phyloP scores from a whole-genome alignment of 306 rosid genomes.

The Vicia sativa region DNA sequence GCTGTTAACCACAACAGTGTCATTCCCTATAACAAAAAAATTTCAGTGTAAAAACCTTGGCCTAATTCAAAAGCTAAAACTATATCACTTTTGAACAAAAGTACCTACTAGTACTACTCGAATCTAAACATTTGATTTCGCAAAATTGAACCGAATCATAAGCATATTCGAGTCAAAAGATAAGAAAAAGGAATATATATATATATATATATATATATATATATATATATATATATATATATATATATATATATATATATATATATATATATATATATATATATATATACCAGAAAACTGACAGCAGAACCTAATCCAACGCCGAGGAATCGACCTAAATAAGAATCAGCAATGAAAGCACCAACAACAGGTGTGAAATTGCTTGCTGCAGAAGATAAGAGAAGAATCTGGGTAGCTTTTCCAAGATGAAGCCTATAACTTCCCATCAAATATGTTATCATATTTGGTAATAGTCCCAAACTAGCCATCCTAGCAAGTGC shows the following conservation, averaged over 20 bases:
- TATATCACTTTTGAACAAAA: background rate
- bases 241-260: slow-evolving; percentile 35
- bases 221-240: slow-evolving; percentile 27
- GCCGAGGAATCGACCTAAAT: slow-evolving; percentile 65
- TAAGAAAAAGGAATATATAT: background rate
- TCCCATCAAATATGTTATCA: slow-evolving; percentile 58
- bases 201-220: slow-evolving; percentile 26
- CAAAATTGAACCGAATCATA: background rate
- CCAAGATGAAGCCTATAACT: slow-evolving; percentile 54
- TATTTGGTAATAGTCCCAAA: slow-evolving; percentile 60
- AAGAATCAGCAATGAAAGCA: slow-evolving; percentile 72
- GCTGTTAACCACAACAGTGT: slow-evolving; percentile 65
- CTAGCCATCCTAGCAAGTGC: slow-evolving; percentile 65
- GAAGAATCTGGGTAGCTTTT: slow-evolving; percentile 50
- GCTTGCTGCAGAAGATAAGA: slow-evolving; percentile 51
- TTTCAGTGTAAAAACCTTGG: no score
- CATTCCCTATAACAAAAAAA: slow-evolving; percentile 56
- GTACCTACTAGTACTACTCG: background rate
- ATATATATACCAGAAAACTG: slow-evolving; percentile 47
- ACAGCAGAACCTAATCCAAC: slow-evolving; percentile 56
- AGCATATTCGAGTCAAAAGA: background rate
- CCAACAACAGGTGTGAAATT: slow-evolving; percentile 66
- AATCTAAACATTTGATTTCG: background rate
- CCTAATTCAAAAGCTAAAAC: no score
- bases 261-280: slow-evolving; percentile 12